Evolutionary conservation across 148 eudicot species (phyloP), one percentile per base, ranked within the genome.

Genomic region (Salicornia ramosissima): DNA sequence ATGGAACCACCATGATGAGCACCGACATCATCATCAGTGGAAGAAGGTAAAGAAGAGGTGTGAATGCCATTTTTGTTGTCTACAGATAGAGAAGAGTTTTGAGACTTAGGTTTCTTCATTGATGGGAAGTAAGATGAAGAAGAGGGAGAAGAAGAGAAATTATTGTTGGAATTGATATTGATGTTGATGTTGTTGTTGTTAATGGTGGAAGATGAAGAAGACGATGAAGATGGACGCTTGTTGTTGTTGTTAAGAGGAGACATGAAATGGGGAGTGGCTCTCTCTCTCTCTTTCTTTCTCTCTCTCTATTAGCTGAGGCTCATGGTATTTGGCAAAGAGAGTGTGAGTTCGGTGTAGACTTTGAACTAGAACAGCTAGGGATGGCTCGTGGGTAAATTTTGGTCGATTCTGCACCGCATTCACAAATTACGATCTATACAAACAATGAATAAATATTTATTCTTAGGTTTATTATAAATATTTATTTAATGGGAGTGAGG

Each of bases 101-200:
- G 72, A 26, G 76, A 64, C 70, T 73, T 78, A 31, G 65, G 45
- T 33, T 78, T 78, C 70, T 78, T 78, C 80, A 72, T 78, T 50
- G 77, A 19, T 50, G 76, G 73, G 6, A n/a, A n/a, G n/a, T n/a
- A n/a, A n/a, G n/a, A n/a, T n/a, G n/a, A n/a, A n/a, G n/a, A n/a
- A n/a, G n/a, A n/a, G n/a, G n/a, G n/a, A n/a, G 65, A 64, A 15
- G 29, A 67, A 0, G 45, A 19, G 12, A 71, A 6, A n/a, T n/a
- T 1, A 8, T 68, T 11, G 47, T 53, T 6, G 67, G 53, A 1
- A 40, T 55, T 4, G 53, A 40, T 1, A 69, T 45, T 1, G 53
- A 19, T 0, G 79, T 22, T 36, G 46, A 47, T n/a, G n/a, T n/a
- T n/a, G 13, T 56, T 2, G 2, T 31, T 50, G 53, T 8, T 19